phyloP scores from a whole-genome alignment of 192 early-diverging fungal species.

The Cetraspora pellucida region DNA sequence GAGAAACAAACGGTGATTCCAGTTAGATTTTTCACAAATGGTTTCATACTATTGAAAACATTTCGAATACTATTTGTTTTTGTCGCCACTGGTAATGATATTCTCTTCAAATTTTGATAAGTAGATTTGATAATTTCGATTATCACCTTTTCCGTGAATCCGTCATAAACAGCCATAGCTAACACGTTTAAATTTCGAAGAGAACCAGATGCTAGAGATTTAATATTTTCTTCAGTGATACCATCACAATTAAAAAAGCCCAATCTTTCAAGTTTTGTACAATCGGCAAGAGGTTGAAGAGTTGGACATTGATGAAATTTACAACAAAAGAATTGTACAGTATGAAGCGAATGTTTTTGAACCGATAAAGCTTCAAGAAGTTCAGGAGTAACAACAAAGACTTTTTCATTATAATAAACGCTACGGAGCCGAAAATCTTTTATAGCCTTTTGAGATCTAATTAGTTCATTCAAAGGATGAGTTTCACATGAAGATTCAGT shows the following conservation, averaged over 20 bases:
- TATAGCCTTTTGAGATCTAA: not conserved
- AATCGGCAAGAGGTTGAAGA: not conserved
- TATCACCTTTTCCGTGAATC: not conserved
- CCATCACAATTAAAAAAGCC: slow-evolving; percentile 14
- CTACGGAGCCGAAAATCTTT: not conserved
- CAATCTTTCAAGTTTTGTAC: not conserved
- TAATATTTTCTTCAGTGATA: not conserved
- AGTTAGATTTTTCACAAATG: not conserved
- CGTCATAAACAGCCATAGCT: not conserved
- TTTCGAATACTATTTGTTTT: not conserved
- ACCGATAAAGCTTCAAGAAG: not conserved
- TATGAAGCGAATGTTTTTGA: not conserved
- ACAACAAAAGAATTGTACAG: slow-evolving; percentile 2
- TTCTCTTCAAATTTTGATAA: not conserved
- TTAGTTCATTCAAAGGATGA: not conserved
- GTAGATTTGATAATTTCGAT: not conserved
- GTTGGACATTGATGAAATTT: not conserved
- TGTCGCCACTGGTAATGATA: not conserved
- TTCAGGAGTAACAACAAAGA: not conserved
- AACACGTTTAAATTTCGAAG: not conserved
- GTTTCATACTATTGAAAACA: not conserved
- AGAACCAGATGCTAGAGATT: not conserved
- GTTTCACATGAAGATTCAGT: not conserved
- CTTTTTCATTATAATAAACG: not conserved
- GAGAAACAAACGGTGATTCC: slow-evolving; percentile 2